These are phyloP conservation scores for Penicillium sp. DNA, from an alignment of 2,329 filamentous ascomycete genomes.

Conservation along the genomic window DNA sequence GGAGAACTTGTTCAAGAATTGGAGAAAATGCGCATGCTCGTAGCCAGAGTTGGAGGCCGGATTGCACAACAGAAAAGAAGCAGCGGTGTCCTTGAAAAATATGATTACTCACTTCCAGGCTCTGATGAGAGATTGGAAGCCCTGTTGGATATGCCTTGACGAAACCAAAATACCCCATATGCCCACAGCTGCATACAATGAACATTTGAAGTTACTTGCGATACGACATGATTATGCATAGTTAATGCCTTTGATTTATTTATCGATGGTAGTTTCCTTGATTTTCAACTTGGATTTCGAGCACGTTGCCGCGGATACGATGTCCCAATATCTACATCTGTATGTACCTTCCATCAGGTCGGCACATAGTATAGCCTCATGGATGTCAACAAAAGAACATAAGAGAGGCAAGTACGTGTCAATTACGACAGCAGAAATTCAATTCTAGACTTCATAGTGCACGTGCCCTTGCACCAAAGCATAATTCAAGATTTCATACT, in stretches of 20 bases:
- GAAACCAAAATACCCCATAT: conserved; percentile 11
- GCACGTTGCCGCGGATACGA: neutral
- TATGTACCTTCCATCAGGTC: conserved; percentile 14
- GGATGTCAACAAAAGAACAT: neutral
- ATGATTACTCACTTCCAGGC: conserved; percentile 25
- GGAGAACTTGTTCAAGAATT: conserved; percentile 51
- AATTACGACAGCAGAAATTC: neutral
- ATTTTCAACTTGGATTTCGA: neutral
- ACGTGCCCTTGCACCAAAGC: neutral
- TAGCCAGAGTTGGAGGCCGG: conserved; percentile 43
- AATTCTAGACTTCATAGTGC: neutral
- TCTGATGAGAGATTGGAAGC: conserved; percentile 36
- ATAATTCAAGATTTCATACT: neutral
- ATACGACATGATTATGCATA: neutral
- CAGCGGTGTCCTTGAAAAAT: conserved; percentile 13
- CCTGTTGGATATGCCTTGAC: conserved; percentile 40
- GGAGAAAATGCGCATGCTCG: conserved; percentile 49
- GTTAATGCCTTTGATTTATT: neutral
- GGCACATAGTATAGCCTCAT: neutral
- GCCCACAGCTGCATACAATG: neutral
- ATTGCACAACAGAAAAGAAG: conserved; percentile 32
- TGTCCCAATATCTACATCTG: neutral
- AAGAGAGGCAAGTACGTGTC: neutral
- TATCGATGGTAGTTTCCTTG: neutral
- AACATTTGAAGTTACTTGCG: neutral